Percentiles rank a stretch among this genome's conserved stretches.
These are phyloP conservation scores for Castanea crenata DNA, from an alignment of 306 rosid genomes.

Conservation along the genomic window DNA sequence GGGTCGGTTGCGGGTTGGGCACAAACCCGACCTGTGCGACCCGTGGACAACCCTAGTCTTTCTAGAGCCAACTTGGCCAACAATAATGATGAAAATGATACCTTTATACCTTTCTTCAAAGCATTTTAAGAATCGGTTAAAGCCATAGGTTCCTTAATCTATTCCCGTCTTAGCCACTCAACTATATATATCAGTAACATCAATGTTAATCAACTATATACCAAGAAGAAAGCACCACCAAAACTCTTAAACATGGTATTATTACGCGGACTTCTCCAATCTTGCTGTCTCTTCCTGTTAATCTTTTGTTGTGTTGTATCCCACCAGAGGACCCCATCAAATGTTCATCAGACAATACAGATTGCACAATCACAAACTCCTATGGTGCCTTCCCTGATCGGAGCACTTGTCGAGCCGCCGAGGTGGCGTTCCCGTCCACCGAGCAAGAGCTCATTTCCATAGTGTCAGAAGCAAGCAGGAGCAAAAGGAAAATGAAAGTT, in stretches of 20 bases:
- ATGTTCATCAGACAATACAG: slow-evolving; percentile 42
- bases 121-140: too few species aligned
- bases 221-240: not conserved
- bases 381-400: slow-evolving; percentile 75
- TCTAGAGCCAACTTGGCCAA: too few species aligned
- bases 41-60: too few species aligned
- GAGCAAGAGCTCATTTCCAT: slow-evolving; percentile 53
- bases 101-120: too few species aligned
- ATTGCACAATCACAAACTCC: slow-evolving; percentile 73
- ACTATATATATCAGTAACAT: not conserved
- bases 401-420: slow-evolving; percentile 34
- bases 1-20: too few species aligned
- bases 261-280: not conserved
- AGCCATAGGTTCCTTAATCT: too few species aligned
- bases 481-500: slow-evolving; percentile 45
- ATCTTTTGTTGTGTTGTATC: slow-evolving; percentile 24
- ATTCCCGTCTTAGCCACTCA: too few species aligned
- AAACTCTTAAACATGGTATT: slow-evolving; percentile 22
- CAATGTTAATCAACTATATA: not conserved
- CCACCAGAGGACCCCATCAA: slow-evolving; percentile 71
- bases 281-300: slow-evolving; percentile 15
- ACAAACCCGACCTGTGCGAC: too few species aligned
- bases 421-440: slow-evolving; percentile 44
- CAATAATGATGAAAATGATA: too few species aligned
- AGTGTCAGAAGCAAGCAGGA: slow-evolving; percentile 46